phyloP scores from a whole-genome alignment of 2,329 filamentous ascomycete genomes.

The Huntiella omanensis region DNA sequence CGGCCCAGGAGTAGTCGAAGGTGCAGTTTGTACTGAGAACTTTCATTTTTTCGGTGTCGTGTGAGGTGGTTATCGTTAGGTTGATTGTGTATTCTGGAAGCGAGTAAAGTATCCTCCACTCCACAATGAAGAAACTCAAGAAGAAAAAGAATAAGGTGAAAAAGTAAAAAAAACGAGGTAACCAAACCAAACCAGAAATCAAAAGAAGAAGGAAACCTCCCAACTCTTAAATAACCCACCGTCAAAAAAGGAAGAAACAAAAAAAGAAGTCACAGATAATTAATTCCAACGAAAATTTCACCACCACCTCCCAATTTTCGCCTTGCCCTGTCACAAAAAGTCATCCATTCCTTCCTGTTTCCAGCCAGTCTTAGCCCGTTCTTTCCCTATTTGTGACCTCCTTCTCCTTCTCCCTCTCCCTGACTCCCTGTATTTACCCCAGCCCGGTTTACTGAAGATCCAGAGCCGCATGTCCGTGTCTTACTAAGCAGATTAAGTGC shows the following conservation, averaged over 20 bases:
- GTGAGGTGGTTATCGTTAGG: not conserved
- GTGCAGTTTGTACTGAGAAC: slow-evolving; percentile 81
- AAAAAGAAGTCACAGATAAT: not conserved
- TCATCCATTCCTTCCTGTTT: not conserved
- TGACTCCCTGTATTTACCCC: too few relatives aligned
- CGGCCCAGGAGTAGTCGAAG: slow-evolving; percentile 97
- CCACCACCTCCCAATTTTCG: not conserved
- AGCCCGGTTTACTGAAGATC: too few relatives aligned
- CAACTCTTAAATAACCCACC: not conserved
- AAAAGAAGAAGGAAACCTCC: not conserved
- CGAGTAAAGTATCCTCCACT: not conserved
- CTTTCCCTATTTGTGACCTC: too few relatives aligned
- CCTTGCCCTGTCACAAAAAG: not conserved
- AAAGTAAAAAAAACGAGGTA: not conserved
- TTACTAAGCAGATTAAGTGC: too few relatives aligned
- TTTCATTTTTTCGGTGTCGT: slow-evolving; percentile 52
- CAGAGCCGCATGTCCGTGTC: too few relatives aligned
- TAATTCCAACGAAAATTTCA: not conserved
- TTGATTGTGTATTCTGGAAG: not conserved
- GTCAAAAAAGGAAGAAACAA: not conserved
- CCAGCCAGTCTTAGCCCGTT: too few relatives aligned
- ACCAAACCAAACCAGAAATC: slow-evolving; percentile 4
- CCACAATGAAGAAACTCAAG: not conserved
- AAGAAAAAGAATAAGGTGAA: not conserved
- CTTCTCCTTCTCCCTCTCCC: too few relatives aligned